phyloP scores from a whole-genome alignment of 2,329 filamentous ascomycete species.

The Neonectria ditissima region DNA sequence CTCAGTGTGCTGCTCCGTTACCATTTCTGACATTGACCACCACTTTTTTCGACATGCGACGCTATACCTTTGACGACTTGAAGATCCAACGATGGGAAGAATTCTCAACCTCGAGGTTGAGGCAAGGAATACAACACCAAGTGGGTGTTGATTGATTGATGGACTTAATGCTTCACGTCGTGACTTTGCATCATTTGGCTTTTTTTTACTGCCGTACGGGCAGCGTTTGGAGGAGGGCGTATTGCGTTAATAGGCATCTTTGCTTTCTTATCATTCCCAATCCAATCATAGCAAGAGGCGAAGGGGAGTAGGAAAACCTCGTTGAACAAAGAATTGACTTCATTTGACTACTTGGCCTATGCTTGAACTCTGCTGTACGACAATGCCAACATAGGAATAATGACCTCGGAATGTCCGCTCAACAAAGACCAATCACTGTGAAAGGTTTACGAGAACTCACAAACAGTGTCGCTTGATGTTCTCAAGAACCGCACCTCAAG shows the following conservation, averaged over 20 bases:
- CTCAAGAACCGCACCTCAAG: neutral
- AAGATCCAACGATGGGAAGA: conserved; percentile 41
- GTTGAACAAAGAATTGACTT: conserved; percentile 41
- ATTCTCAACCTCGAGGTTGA: conserved; percentile 29
- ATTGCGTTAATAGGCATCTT: conserved; percentile 38
- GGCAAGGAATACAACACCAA: conserved; percentile 38
- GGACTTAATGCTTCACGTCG: conserved; percentile 34
- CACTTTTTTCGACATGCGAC: conserved; percentile 45
- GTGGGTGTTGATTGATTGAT: conserved; percentile 34
- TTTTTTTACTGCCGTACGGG: conserved; percentile 16
- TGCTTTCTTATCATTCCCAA: conserved; percentile 44
- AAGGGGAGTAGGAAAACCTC: conserved; percentile 51
- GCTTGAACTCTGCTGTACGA: neutral
- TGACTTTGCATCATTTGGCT: conserved; percentile 24
- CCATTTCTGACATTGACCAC: conserved; percentile 49
- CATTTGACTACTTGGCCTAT: neutral
- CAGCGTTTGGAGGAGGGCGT: conserved; percentile 26
- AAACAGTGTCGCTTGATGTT: neutral
- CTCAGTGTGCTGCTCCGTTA: conserved; percentile 49
- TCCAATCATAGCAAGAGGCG: conserved; percentile 51
- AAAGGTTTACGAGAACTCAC: neutral
- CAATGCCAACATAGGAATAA: too few relatives aligned
- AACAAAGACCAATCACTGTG: neutral
- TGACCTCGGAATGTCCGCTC: neutral
- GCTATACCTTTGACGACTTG: conserved; percentile 45